These are phyloP conservation scores for Lasiodiplodia sp. DNA, from an alignment of 2,329 filamentous ascomycete genomes.

Conservation along the genomic window DNA sequence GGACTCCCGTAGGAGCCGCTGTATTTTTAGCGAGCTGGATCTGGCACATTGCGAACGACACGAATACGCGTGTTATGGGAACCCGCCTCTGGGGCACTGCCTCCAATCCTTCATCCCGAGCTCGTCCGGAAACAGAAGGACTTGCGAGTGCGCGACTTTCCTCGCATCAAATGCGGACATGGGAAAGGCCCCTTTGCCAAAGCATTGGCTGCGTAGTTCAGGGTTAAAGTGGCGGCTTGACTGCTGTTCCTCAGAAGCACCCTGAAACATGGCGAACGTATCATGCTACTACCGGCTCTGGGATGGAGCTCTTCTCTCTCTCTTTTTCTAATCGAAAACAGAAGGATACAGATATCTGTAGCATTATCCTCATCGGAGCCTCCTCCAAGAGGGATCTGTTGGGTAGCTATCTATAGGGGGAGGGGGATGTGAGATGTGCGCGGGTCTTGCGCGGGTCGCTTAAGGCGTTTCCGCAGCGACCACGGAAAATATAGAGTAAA, in stretches of 20 bases:
- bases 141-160: neutral
- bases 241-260: neutral
- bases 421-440: neutral
- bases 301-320: neutral
- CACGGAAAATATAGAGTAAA: neutral
- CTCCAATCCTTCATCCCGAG: neutral
- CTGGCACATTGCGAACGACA: neutral
- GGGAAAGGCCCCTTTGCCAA: neutral
- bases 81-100: slow-evolving; percentile 7
- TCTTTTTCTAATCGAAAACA: neutral
- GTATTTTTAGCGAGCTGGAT: slow-evolving; percentile 10
- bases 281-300: neutral
- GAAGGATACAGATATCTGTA: neutral
- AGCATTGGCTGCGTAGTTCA: neutral
- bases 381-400: neutral
- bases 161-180: neutral
- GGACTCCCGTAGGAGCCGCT: neutral
- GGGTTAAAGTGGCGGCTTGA: neutral
- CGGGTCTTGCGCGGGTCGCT: neutral
- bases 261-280: neutral
- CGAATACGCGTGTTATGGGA: slow-evolving; percentile 3
- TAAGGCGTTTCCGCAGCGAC: slow-evolving; percentile 11
- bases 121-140: neutral
- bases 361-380: neutral
- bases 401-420: slow-evolving; percentile 3